phyloP scores from a whole-genome alignment of 1,284 basidiomycete species.

The Gymnopus androsaceus region DNA sequence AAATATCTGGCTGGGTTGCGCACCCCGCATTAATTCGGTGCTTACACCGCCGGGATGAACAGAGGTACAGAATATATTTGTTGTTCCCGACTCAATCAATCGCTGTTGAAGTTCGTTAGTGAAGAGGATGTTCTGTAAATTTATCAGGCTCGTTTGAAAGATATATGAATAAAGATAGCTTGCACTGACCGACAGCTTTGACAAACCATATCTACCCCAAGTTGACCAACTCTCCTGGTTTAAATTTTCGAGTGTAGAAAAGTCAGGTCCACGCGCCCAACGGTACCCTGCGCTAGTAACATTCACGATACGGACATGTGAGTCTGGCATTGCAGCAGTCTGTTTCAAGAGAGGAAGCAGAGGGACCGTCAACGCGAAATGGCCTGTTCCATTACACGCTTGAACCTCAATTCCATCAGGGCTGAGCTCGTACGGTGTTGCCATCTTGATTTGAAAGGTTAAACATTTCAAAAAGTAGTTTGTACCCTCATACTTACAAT shows the following conservation, averaged over 20 bases:
- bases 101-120: conserved; percentile 9
- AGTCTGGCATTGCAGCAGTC: conserved; percentile 11
- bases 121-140: conserved; percentile 5
- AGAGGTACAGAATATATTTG: not conserved
- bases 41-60: conserved; percentile 5
- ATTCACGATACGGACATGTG: conserved; percentile 19
- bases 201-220: conserved; percentile 2
- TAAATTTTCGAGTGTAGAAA: conserved; percentile 1
- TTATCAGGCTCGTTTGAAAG: not conserved
- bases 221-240: conserved; percentile 2
- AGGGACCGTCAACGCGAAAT: conserved; percentile 16
- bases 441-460: conserved; percentile 1
- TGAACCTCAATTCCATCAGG: conserved; percentile 13
- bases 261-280: not conserved
- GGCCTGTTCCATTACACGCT: conserved; percentile 13
- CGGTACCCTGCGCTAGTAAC: conserved; percentile 1
- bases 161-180: not conserved
- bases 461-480: not conserved
- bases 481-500: conserved; percentile 16
- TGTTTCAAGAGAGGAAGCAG: conserved; percentile 18
- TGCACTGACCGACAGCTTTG: conserved; percentile 2
- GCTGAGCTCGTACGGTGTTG: conserved; percentile 11
- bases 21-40: not conserved
- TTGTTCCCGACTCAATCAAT: not conserved
- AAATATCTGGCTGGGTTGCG: not conserved